Conservation (phyloP, 306 rosid genomes). For the Sindora glabra region DNA sequence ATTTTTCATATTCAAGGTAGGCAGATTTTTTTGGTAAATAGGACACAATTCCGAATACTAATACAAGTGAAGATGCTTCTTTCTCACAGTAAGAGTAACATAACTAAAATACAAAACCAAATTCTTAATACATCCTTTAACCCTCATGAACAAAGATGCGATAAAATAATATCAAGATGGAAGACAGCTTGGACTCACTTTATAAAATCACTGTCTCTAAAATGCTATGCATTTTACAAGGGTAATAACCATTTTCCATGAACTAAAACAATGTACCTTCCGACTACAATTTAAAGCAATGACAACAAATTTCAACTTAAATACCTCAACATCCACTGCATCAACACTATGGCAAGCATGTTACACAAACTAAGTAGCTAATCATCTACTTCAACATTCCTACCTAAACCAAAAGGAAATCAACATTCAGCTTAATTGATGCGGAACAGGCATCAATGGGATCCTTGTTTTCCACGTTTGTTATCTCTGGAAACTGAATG, state of each 20-base stretch:
- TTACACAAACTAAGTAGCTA: no score
- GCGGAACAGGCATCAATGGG: not conserved
- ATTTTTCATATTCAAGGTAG: no score
- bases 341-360: not conserved
- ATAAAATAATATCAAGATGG: no score
- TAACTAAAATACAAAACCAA: no score
- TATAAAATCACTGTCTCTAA: no score
- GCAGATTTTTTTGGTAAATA: no score
- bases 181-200: no score
- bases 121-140: no score
- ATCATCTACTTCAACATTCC: slow-evolving; percentile 4
- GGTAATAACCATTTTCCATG: not conserved
- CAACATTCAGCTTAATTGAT: slow-evolving; percentile 15
- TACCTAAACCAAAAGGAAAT: slow-evolving; percentile 9
- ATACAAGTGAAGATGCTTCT: no score
- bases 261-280: not conserved
- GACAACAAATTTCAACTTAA: slow-evolving; percentile 1
- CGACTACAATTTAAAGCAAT: slow-evolving; percentile 5
- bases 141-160: no score
- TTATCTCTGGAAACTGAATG: slow-evolving; percentile 23
- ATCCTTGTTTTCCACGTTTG: slow-evolving; percentile 21
- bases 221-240: not conserved
- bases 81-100: no score
- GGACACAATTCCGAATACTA: no score
- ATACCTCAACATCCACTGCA: slow-evolving; percentile 11